These are phyloP conservation scores for Jamesozyma piceae DNA, from an alignment of 805 yeast genomes.

Conservation along the genomic window DNA sequence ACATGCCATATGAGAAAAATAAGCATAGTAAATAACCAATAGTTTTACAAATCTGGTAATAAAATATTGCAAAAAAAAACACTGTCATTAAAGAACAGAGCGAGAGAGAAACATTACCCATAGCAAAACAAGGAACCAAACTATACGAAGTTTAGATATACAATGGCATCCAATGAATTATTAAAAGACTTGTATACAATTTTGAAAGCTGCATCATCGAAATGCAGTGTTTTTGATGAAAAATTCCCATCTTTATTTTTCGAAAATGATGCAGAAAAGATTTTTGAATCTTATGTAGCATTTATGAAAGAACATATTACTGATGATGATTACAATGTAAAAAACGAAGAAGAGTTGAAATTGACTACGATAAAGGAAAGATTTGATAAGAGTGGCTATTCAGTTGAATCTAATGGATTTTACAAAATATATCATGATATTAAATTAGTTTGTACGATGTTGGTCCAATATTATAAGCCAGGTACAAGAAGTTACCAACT, in stretches of 20 bases:
- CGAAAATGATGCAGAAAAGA: conserved; percentile 37
- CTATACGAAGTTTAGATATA: too few relatives aligned
- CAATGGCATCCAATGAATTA: conserved; percentile 5
- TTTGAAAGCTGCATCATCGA: conserved; percentile 26
- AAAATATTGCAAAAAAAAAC: too few relatives aligned
- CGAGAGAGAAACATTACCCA: too few relatives aligned
- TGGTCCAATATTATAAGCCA: conserved; percentile 38
- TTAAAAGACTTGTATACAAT: conserved; percentile 15
- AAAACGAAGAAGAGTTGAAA: conserved; percentile 18
- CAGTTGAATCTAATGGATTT: conserved; percentile 30
- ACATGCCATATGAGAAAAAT: too few relatives aligned
- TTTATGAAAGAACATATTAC: conserved; percentile 27
- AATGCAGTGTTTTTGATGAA: conserved; percentile 27
- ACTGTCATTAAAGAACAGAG: too few relatives aligned
- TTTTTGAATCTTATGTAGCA: conserved; percentile 36
- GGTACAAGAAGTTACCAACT: conserved; percentile 42
- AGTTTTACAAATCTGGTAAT: too few relatives aligned
- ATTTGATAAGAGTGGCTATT: conserved; percentile 34
- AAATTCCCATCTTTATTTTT: conserved; percentile 39
- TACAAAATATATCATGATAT: conserved; percentile 61
- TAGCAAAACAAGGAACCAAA: too few relatives aligned
- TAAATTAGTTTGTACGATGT: conserved; percentile 43
- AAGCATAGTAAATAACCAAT: too few relatives aligned
- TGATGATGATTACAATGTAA: conserved; percentile 12
- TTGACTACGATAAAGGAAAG: conserved; percentile 38